Evolutionary conservation across 176 grass and related monocot species (phyloP).

Genomic region (Triticum aestivum): IWGSC_CS_RefSeq_v2.1 NC_057803.1:678845378-678845877

Average conservation of each 20-base stretch:
- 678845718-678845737: slow-evolving; percentile 29
- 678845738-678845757: slow-evolving; percentile 40
- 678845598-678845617: slow-evolving; percentile 75
- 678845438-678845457: slow-evolving; percentile 9
- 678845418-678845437: slow-evolving; percentile 60
- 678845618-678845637: slow-evolving; percentile 50
- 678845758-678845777: slow-evolving; percentile 51
- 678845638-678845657: slow-evolving; percentile 82
- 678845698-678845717: slow-evolving; percentile 27
- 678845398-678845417: slow-evolving; percentile 35
- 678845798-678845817: slow-evolving; percentile 40
- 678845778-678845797: slow-evolving; percentile 62
- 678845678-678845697: slow-evolving; percentile 41
- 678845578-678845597: slow-evolving; percentile 60
- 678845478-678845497: slow-evolving; percentile 38
- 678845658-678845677: slow-evolving; percentile 44
- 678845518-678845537: slow-evolving; percentile 52
- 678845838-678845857: slow-evolving; percentile 72
- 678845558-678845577: slow-evolving; percentile 56
- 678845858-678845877: slow-evolving; percentile 45
- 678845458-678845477: slow-evolving; percentile 46
- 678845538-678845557: slow-evolving; percentile 51
- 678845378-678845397: slow-evolving; percentile 59
- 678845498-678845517: slow-evolving; percentile 52
- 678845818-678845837: slow-evolving; percentile 46